Percentiles rank a stretch among this genome's conserved stretches.
These are phyloP conservation scores for Penicillium glabrum DNA, from an alignment of 2,329 filamentous ascomycete genomes.

Conservation along the genomic window DNA sequence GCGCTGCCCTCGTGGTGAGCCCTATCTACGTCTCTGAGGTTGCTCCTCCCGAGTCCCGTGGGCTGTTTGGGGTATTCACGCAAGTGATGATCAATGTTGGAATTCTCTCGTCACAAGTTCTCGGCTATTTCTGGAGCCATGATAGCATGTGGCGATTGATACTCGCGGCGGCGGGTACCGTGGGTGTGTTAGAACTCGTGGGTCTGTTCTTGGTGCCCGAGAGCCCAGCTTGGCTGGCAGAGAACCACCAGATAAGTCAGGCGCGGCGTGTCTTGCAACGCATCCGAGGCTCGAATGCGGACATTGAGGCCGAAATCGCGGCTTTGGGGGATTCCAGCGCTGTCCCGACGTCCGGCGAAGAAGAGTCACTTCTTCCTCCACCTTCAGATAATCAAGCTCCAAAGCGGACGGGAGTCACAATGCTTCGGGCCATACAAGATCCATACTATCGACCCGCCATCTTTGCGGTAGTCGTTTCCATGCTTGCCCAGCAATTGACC, in stretches of 20 bases:
- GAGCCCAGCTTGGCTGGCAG: conserved; percentile 81
- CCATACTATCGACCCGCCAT: conserved; percentile 70
- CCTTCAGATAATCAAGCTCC: conserved; percentile 64
- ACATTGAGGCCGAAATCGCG: conserved; percentile 72
- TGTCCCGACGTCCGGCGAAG: conserved; percentile 54
- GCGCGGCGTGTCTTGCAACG: conserved; percentile 70
- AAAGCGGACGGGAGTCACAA: conserved; percentile 66
- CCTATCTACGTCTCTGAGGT: conserved; percentile 94
- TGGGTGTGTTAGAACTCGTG: conserved; percentile 66
- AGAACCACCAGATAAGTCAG: conserved; percentile 58
- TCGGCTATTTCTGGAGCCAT: conserved; percentile 85
- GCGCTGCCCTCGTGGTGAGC: conserved; percentile 86
- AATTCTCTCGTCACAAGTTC: conserved; percentile 76
- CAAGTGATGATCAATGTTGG: conserved; percentile 93
- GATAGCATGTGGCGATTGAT: conserved; percentile 81
- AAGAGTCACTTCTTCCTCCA: conserved; percentile 64
- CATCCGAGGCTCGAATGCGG: conserved; percentile 67
- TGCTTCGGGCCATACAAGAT: conserved; percentile 64
- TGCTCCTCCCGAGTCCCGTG: conserved; percentile 70
- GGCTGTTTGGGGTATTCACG: conserved; percentile 78
- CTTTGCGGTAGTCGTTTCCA: conserved; percentile 81
- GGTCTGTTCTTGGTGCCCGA: conserved; percentile 79
- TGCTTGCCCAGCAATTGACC: conserved; percentile 89
- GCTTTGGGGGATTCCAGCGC: conserved; percentile 50
- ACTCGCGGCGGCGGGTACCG: conserved; percentile 67